Percentiles rank a stretch among this genome's conserved stretches.
Conservation (phyloP, 148 eudicot genomes). For the Rhododendron kiyosumense region DNA sequence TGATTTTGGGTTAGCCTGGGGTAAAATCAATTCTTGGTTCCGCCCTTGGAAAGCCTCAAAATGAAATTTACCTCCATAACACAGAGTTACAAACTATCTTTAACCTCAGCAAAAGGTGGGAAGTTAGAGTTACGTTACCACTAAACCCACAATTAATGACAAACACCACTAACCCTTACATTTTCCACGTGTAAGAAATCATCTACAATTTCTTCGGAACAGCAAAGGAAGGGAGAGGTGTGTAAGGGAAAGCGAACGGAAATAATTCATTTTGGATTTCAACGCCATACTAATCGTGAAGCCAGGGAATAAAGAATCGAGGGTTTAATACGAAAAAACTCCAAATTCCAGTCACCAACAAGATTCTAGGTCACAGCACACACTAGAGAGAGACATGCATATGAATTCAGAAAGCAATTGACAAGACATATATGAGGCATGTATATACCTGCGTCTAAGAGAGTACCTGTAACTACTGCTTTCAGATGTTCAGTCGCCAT, state of each 20-base stretch:
- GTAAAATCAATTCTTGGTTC: too few relatives aligned
- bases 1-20: too few relatives aligned
- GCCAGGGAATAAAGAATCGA: neutral
- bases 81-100: neutral
- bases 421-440: neutral
- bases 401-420: neutral
- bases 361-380: neutral
- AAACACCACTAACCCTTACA: neutral
- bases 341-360: neutral
- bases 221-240: neutral
- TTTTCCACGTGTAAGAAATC: neutral
- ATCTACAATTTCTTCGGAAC: too few relatives aligned
- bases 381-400: neutral
- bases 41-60: too few relatives aligned
- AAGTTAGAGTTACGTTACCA: neutral
- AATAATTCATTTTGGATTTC: neutral
- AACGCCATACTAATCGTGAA: neutral
- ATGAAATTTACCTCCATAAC: neutral
- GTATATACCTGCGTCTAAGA: neutral
- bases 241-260: neutral
- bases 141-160: neutral
- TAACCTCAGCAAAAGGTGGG: neutral
- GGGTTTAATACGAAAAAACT: neutral
- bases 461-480: neutral
- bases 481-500: conserved; percentile 2